Base-by-base conservation (phyloP, 805 yeast species). In the Candida ficus region DNA sequence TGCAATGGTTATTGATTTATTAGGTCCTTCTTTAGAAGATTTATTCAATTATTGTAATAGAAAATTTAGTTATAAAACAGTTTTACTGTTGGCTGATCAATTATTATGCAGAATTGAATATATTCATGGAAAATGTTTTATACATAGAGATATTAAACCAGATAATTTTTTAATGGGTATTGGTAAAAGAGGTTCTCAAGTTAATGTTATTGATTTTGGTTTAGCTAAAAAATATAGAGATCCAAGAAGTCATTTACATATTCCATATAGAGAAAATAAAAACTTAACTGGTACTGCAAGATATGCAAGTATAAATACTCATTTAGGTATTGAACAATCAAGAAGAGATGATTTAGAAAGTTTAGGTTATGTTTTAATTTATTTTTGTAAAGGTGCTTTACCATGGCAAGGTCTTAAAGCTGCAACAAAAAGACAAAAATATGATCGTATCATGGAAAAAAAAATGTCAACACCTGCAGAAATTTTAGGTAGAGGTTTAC, bases 391-490 rank as follows among this genome's bases (percentile, higher is more conserved):
- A 43, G 98, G 99, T 33, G 84, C 95, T 14, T 76, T 91, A 56
- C 99, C 99, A 40, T 91, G 99, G 99, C 99, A 91, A 67, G 99
- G 99, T 4, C 75, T 91, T 57, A 89, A 89, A 66, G 99, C 98
- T 29, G 93, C 91, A 20, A 88, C 96, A 13, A 91, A 91, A 68
- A 86, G 95, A 68, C 97, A 91, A 64, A 91, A 93, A 66, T 91
- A 91, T 65, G 97, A 91, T 67, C 77, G 96, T 47, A 93, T 91
- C 54, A 81, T 91, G 80, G 97, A 91, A 62, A 87, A 86, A 71
- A 91, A 91, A 64, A 79, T 90, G 78, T 79, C 95, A 37, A 87
- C 95, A 8, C 83, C 95, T 20, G 77, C 90, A 30, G 93, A 86
- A 57, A 75, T 80, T 12, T 74, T 91, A 54, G 90, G 96, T 48